phyloP scores from a whole-genome alignment of 2,329 filamentous ascomycete genomes.

The Pestalotiopsis sp. region DNA sequence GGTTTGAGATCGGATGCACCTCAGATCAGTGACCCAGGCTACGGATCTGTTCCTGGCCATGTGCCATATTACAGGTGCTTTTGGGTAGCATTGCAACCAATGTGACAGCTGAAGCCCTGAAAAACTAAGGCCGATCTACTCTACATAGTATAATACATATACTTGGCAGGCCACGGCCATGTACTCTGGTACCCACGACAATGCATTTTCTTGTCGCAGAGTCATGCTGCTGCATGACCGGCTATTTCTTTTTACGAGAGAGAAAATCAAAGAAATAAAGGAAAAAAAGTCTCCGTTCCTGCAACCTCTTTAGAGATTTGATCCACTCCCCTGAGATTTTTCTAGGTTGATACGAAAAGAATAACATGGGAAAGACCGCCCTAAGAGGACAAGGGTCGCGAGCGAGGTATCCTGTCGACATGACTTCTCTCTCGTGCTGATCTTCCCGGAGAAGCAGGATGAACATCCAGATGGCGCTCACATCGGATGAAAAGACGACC shows the following conservation, averaged over 20 bases:
- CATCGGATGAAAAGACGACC: slow-evolving; percentile 20
- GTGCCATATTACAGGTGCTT: neutral
- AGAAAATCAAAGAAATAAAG: no score
- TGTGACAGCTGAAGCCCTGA: slow-evolving; percentile 1
- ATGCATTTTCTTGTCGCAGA: neutral
- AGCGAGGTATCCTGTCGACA: neutral
- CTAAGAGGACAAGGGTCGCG: neutral
- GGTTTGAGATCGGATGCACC: slow-evolving; percentile 7
- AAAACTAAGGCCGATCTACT: no score
- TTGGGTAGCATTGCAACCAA: slow-evolving; percentile 5
- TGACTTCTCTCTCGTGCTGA: slow-evolving; percentile 16
- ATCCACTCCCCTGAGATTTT: neutral
- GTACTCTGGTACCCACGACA: no score
- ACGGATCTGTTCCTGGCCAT: neutral
- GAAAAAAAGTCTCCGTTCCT: neutral
- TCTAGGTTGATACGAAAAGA: neutral
- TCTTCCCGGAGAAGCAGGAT: slow-evolving; percentile 9
- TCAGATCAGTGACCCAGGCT: slow-evolving; percentile 5
- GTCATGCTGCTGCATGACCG: slow-evolving; percentile 6
- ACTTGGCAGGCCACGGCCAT: no score
- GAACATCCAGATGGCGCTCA: slow-evolving; percentile 15
- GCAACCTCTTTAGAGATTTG: neutral
- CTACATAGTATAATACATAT: no score
- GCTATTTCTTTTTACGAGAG: slow-evolving; percentile 1
- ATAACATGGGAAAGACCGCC: neutral